Conservation (phyloP, 495 filamentous ascomycete species). For the Aspergillus nidulans region DNA sequence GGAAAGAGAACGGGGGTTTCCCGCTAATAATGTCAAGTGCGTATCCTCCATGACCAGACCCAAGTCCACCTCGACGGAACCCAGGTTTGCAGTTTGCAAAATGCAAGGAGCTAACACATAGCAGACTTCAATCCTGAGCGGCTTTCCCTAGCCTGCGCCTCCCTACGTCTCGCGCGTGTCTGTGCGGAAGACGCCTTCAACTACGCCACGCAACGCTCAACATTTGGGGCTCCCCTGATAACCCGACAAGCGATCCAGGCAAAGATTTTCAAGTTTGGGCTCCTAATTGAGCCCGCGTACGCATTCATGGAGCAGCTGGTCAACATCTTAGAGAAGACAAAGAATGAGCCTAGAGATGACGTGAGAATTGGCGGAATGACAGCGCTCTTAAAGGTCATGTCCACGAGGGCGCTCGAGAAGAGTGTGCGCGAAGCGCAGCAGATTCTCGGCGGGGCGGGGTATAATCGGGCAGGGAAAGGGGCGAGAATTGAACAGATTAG, state of each 20-base stretch:
- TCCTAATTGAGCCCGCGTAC: slow-evolving; percentile 46
- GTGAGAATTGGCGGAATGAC: slow-evolving; percentile 48
- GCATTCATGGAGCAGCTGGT: slow-evolving; percentile 47
- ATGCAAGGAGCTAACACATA: neutral
- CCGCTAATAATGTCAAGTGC: slow-evolving; percentile 47
- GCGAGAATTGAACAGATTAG: slow-evolving; percentile 54
- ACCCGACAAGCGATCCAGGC: slow-evolving; percentile 42
- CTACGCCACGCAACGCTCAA: slow-evolving; percentile 45
- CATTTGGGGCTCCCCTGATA: slow-evolving; percentile 46
- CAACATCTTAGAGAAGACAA: slow-evolving; percentile 40
- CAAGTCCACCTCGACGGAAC: too few species aligned
- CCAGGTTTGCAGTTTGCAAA: too few species aligned
- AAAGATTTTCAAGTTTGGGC: slow-evolving; percentile 46
- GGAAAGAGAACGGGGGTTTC: slow-evolving; percentile 46
- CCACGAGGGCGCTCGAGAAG: slow-evolving; percentile 51
- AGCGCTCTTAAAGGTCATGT: slow-evolving; percentile 49
- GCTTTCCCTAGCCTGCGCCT: slow-evolving; percentile 37
- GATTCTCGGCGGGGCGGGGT: slow-evolving; percentile 55
- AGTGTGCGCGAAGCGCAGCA: slow-evolving; percentile 58
- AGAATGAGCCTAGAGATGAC: slow-evolving; percentile 28
- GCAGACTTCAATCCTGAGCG: slow-evolving; percentile 48
- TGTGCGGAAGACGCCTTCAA: slow-evolving; percentile 47
- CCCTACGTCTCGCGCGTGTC: slow-evolving; percentile 41
- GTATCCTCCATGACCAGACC: neutral
- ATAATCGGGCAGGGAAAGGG: slow-evolving; percentile 48